phyloP scores from a whole-genome alignment of 2,329 filamentous ascomycete genomes.

The Trichoderma koningii region DNA sequence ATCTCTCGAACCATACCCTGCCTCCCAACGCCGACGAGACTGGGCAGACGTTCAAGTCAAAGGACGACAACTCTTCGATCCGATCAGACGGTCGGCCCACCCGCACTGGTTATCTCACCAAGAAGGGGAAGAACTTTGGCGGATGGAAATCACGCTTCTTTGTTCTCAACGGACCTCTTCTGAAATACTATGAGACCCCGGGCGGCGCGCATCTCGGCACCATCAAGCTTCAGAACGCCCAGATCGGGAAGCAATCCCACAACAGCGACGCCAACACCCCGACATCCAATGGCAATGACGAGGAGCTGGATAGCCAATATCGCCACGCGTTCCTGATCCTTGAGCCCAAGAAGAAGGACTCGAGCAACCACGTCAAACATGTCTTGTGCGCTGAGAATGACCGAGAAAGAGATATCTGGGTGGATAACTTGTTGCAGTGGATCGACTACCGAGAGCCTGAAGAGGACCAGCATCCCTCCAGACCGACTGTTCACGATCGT shows the following conservation, averaged over 20 bases:
- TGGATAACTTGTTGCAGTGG: slow-evolving; percentile 84
- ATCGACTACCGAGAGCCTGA: slow-evolving; percentile 72
- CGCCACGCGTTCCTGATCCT: slow-evolving; percentile 93
- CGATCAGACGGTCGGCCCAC: slow-evolving; percentile 67
- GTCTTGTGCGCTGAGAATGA: slow-evolving; percentile 96
- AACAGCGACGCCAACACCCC: slow-evolving; percentile 57
- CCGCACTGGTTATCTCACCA: slow-evolving; percentile 90
- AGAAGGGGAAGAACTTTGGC: slow-evolving; percentile 97
- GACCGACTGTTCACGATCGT: slow-evolving; percentile 44
- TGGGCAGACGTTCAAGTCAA: slow-evolving; percentile 26
- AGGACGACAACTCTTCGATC: slow-evolving; percentile 34
- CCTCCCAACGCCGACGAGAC: slow-evolving; percentile 63
- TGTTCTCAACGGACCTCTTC: slow-evolving; percentile 58
- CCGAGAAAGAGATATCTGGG: slow-evolving; percentile 88
- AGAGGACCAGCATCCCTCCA: slow-evolving; percentile 45
- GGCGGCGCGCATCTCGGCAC: slow-evolving; percentile 89
- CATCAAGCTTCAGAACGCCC: slow-evolving; percentile 86
- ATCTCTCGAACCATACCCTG: slow-evolving; percentile 71
- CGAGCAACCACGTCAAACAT: slow-evolving; percentile 82
- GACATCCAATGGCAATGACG: slow-evolving; percentile 55
- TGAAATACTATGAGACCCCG: slow-evolving; percentile 90
- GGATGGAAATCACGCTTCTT: slow-evolving; percentile 89
- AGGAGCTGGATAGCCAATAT: slow-evolving; percentile 90
- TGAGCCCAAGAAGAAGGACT: slow-evolving; percentile 96
- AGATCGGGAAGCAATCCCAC: slow-evolving; percentile 86